Conservation (phyloP, 2,329 filamentous ascomycete genomes). For the Anthostomella pinea region DNA sequence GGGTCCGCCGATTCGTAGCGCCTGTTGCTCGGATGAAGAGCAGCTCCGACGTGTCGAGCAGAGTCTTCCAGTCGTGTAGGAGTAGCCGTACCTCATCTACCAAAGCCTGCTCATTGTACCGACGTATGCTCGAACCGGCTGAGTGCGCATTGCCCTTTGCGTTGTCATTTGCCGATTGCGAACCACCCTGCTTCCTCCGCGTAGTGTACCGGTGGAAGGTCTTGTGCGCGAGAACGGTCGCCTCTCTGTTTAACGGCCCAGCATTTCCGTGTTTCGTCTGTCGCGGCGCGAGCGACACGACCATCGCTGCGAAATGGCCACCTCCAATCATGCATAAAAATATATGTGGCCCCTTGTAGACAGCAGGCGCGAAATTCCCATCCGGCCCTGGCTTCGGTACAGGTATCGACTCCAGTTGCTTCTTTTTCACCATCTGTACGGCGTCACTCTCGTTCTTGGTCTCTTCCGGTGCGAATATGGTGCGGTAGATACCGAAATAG, state of each 20-base stretch:
- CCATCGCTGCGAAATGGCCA: conserved; percentile 95
- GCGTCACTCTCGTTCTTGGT: conserved; percentile 61
- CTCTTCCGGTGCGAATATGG: conserved; percentile 72
- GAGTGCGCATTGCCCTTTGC: conserved; percentile 94
- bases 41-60: conserved; percentile 81
- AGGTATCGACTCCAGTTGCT: conserved; percentile 68
- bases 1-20: conserved; percentile 76
- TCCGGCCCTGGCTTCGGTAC: conserved; percentile 55
- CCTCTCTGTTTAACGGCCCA: conserved; percentile 76
- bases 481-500: conserved; percentile 82
- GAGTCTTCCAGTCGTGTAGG: conserved; percentile 76
- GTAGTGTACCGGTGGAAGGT: conserved; percentile 98
- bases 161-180: conserved; percentile 90
- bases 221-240: conserved; percentile 89
- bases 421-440: conserved; percentile 66
- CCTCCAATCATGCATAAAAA: conserved; percentile 99
- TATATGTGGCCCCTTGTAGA: conserved; percentile 74
- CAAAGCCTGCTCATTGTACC: conserved; percentile 91
- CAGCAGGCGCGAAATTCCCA: conserved; percentile 51
- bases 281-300: conserved; percentile 83
- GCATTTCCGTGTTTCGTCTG: conserved; percentile 63
- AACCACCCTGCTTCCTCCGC: conserved; percentile 90
- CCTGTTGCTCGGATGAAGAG: conserved; percentile 90
- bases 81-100: conserved; percentile 83
- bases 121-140: conserved; percentile 81